Conservation (phyloP, 2,329 filamentous ascomycete species). For the Ophiostoma sp. region DNA sequence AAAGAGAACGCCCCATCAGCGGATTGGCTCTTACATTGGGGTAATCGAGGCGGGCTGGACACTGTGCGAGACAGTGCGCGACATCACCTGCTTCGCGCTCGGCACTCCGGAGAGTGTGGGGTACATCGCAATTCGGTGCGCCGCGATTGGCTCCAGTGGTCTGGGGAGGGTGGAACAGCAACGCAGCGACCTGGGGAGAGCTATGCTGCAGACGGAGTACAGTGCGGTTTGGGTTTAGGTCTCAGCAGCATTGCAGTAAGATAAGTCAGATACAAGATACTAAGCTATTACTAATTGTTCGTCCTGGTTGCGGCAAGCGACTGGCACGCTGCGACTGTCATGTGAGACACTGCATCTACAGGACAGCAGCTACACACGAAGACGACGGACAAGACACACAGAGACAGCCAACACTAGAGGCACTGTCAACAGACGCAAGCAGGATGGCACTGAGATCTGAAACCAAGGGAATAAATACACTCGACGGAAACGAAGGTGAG, state of each 20-base stretch:
- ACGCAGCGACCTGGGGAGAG: neutral
- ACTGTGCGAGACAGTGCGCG: constrained; percentile 14
- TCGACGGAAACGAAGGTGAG: neutral
- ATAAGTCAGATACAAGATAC: too few species aligned
- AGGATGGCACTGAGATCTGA: neutral
- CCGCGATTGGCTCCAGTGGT: constrained; percentile 16
- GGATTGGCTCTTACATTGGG: neutral
- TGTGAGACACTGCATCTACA: too few species aligned
- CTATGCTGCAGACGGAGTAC: neutral
- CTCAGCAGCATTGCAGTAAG: neutral
- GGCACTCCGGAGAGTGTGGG: constrained; percentile 15
- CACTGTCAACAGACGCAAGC: neutral
- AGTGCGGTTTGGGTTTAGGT: neutral
- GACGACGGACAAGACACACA: too few species aligned
- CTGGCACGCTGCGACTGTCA: too few species aligned
- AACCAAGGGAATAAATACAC: neutral
- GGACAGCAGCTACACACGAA: too few species aligned
- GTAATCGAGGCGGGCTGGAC: neutral
- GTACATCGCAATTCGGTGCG: constrained; percentile 21
- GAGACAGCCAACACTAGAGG: too few species aligned
- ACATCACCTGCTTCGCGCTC: neutral
- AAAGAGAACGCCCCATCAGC: neutral
- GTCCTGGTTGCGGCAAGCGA: too few species aligned
- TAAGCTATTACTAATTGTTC: too few species aligned
- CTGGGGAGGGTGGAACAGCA: neutral